Evolutionary conservation across 192 early-diverging fungal species (phyloP), one percentile per base, ranked within the genome.

Genomic region (Entophlyctis helioformis): DNA sequence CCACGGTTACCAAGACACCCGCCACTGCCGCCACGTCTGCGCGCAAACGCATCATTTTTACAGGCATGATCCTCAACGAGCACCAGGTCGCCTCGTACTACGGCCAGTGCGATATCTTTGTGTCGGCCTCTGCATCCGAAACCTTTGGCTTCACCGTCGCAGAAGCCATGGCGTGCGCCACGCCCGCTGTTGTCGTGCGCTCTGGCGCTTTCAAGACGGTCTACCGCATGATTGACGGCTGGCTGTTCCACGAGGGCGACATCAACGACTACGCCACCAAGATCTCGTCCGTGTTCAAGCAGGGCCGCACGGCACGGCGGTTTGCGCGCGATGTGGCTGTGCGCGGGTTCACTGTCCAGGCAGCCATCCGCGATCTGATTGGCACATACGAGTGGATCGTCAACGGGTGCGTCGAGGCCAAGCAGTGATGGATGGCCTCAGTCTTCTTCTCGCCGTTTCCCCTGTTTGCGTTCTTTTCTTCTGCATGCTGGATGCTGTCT

Each of bases 131-230:
- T 15, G 60, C 59, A n/a, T 63, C 59, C 20, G 71, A 73, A 42
- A 73, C 71, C 18, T 74, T 71, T 62, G 67, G 67, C 27, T 74
- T 74, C 50, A 74, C 71, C 16, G 71, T 73, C 28, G 71, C 64
- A 10, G 71, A 73, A 43, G 63, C 71, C 11, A 35, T 73, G 53
- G 62, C 71, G 25, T 73, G 71, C 59, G 61, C 56, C 21, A 70
- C 66, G 11, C 71, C 71, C 0, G 39, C 54, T 22, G 66, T 69
- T 21, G 57, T 69, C 22, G 71, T 73, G 12, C 36, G 66, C 11
- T 44, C 50, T 27, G 71, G 71, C 20, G 63, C 66, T 11, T 73
- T 73, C 39, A 10, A 35, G 20, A 50, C 24, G 0, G 63, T 73
- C 46, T 73, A 66, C 46, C 29, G 57, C 10, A 51, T 61, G 56